These are phyloP conservation scores for Stylosanthes scabra DNA, from an alignment of 331 rosid genomes.

Conservation along the genomic window DNA sequence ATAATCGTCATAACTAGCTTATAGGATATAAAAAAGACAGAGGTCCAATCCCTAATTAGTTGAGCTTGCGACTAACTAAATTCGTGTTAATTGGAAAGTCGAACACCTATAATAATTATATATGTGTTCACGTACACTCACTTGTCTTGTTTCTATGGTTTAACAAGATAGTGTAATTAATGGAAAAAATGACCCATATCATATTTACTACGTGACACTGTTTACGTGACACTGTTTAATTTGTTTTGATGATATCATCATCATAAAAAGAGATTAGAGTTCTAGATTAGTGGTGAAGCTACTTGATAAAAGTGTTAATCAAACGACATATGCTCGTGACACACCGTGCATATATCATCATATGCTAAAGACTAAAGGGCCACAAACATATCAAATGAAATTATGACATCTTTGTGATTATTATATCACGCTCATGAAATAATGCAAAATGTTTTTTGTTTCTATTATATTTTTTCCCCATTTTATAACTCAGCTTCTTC, in stretches of 20 bases:
- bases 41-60: background rate
- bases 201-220: conserved; percentile 4
- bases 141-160: too few species aligned
- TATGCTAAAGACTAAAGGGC: background rate
- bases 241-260: background rate
- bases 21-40: background rate
- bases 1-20: background rate
- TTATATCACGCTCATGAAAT: conserved; percentile 10
- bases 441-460: background rate
- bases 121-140: too few species aligned
- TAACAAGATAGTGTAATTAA: too few species aligned
- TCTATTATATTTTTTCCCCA: background rate
- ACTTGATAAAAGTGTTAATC: background rate
- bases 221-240: background rate
- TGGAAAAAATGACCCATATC: background rate
- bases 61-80: background rate
- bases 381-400: background rate
- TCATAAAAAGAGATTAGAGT: background rate
- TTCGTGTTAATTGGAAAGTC: background rate
- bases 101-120: background rate
- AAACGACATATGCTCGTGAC: conserved; percentile 3
- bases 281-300: background rate
- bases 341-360: background rate
- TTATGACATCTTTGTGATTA: conserved; percentile 17
- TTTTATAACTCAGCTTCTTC: background rate